phyloP scores from a whole-genome alignment of 352 stramenopile genomes.

The Pythium phragmitis region DNA sequence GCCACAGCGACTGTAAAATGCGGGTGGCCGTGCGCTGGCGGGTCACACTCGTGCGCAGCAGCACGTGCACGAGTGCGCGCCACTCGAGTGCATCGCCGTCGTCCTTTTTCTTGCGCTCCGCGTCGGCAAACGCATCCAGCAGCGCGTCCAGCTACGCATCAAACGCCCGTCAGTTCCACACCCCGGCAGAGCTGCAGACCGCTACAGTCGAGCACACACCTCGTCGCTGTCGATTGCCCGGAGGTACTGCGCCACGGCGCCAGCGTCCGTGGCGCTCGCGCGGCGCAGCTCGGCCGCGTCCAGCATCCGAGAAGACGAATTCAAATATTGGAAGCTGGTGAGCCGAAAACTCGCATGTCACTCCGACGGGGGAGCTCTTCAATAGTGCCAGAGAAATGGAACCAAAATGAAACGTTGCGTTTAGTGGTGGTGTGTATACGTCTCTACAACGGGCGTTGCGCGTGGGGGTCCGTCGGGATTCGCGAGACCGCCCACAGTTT shows the following conservation, averaged over 20 bases:
- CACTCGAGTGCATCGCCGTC: conserved; percentile 37
- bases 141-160: conserved; percentile 51
- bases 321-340: conserved; percentile 6
- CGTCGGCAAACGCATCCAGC: conserved; percentile 50
- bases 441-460: conserved; percentile 7
- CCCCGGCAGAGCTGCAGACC: no score
- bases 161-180: not conserved
- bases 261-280: conserved; percentile 57
- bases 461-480: not conserved
- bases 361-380: conserved; percentile 6
- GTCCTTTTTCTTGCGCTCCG: conserved; percentile 47
- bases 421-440: not conserved
- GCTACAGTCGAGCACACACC: conserved; percentile 25
- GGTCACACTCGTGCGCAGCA: conserved; percentile 54
- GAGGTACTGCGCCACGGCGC: conserved; percentile 63
- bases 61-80: conserved; percentile 55
- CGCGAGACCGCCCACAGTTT: not conserved
- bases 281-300: conserved; percentile 54
- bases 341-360: conserved; percentile 3
- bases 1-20: conserved; percentile 55
- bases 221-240: conserved; percentile 55
- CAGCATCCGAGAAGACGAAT: conserved; percentile 21
- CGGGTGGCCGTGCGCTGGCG: conserved; percentile 53
- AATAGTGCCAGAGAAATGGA: not conserved
- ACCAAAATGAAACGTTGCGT: not conserved